Percentiles rank a stretch among this genome's conserved stretches.
These are phyloP conservation scores for Neurospora pannonica DNA, from an alignment of 495 filamentous ascomycete genomes.

Conservation along the genomic window DNA sequence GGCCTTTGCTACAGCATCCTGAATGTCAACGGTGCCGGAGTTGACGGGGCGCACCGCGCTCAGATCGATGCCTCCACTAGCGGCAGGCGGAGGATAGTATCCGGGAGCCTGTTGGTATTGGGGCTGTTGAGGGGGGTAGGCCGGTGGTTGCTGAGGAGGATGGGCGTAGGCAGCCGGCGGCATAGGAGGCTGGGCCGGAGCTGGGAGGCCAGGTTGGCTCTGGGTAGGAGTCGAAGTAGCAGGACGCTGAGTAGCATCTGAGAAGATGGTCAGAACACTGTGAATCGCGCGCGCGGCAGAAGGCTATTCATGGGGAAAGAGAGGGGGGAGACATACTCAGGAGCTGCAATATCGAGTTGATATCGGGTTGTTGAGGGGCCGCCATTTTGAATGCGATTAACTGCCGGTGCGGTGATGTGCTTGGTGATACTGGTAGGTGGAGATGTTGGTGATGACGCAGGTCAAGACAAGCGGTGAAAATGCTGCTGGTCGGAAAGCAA, in stretches of 20 bases:
- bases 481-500: not conserved
- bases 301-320: not conserved
- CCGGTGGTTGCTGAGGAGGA: conserved; percentile 14
- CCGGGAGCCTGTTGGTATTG: conserved; percentile 33
- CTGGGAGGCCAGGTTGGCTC: conserved; percentile 30
- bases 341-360: conserved; percentile 21
- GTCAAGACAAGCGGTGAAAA: not conserved
- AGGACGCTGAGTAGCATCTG: conserved; percentile 23
- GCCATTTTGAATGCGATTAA: conserved; percentile 14
- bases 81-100: conserved; percentile 59
- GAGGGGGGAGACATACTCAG: conserved; percentile 1
- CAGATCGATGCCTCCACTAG: conserved; percentile 62
- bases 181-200: conserved; percentile 9
- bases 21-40: conserved; percentile 62
- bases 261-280: not conserved
- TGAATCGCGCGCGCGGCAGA: not conserved
- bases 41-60: conserved; percentile 63
- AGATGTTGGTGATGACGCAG: not conserved
- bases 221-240: conserved; percentile 33
- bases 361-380: conserved; percentile 15
- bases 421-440: not conserved
- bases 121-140: conserved; percentile 29
- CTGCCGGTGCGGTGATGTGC: not conserved
- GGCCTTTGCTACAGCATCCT: conserved; percentile 65
- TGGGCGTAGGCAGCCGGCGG: conserved; percentile 11